Base-by-base conservation (phyloP, 1,284 basidiomycete genomes). In the Microbotryum saponariae region DNA sequence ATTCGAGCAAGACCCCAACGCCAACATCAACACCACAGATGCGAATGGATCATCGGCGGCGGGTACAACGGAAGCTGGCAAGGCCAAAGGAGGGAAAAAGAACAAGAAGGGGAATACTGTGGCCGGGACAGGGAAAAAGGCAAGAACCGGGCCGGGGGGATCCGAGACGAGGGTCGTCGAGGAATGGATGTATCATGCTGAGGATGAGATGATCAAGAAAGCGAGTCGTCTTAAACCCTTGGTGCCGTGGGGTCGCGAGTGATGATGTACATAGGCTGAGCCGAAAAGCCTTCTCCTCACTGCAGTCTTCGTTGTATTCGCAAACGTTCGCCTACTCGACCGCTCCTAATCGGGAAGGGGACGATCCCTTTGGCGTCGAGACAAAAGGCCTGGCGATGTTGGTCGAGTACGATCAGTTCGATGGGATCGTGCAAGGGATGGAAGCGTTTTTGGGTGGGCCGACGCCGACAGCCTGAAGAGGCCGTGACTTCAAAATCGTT, bases 141-240 rank as follows among this genome's bases (percentile, higher is more conserved):
- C 71, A 33, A 78, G 76, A 69, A 78, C 59, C 52, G 57, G 48
- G n/a, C 49, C 79, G 66, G 76, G 77, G 63, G 76, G 77, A 68
- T 73, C 74, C 65, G 64, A 62, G 45, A 72, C 72, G 51, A 72
- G 67, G 51, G 68, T 12, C 70, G 62, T 48, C 6, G 75, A 76
- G 25, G 64, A 66, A 46, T 88, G 85, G 71, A 77, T 83, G 0
- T 93, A 89, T 77, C 91, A 96, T 73, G 85, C 87, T 0, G 91
- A 96, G 74, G 91, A 94, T 74, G 85, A 86, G 55, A 78, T 80
- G 57, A 84, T 91, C 54, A 81, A 82, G 65, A 77, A 83, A 77
- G 89, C 88, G 56, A 51, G 80, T 73, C 7, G 54, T 48, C 55
- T 57, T 44, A 33, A 21, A 29, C 45, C 9, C 2, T 56, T 51